phyloP scores from a whole-genome alignment of 1,284 basidiomycete genomes.

The Melampsora larici-populina region DNA sequence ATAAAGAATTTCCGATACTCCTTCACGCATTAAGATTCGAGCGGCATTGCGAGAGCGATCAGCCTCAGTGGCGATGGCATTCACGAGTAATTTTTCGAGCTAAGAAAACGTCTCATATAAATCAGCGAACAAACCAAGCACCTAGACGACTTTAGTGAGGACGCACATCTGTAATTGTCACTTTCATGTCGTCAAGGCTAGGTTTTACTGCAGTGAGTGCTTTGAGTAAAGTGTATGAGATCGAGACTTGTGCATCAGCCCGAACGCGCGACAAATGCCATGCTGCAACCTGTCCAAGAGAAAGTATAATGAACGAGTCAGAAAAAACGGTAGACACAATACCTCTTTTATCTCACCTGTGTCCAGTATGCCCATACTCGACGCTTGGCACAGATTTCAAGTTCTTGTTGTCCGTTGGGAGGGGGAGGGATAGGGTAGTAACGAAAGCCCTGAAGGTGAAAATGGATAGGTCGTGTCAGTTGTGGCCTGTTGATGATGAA shows the following conservation, averaged over 20 bases:
- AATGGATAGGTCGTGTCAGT: neutral
- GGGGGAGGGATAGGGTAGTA: slow-evolving; percentile 41
- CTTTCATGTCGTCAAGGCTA: slow-evolving; percentile 19
- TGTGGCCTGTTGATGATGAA: neutral
- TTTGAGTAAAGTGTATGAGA: slow-evolving; percentile 28
- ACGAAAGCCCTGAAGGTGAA: slow-evolving; percentile 6
- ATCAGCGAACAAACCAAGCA: no score
- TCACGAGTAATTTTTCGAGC: slow-evolving; percentile 30
- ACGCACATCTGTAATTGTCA: slow-evolving; percentile 32
- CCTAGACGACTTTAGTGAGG: no score
- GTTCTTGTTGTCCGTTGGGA: slow-evolving; percentile 7
- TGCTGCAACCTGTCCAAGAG: slow-evolving; percentile 23
- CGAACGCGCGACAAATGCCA: slow-evolving; percentile 38
- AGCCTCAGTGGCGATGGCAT: slow-evolving; percentile 39
- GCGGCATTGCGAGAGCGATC: slow-evolving; percentile 34
- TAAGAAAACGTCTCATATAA: neutral
- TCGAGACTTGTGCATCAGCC: slow-evolving; percentile 36
- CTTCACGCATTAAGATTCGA: slow-evolving; percentile 20
- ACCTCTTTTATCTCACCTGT: slow-evolving; percentile 8
- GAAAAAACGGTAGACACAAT: neutral
- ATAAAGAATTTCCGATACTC: slow-evolving; percentile 29
- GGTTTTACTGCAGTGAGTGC: slow-evolving; percentile 21
- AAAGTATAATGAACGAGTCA: neutral
- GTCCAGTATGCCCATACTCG: slow-evolving; percentile 42
- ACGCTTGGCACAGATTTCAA: slow-evolving; percentile 32